These are phyloP conservation scores for Zymoseptoria tritici DNA, from an alignment of 2,329 filamentous ascomycete species.

Conservation along the genomic window DNA sequence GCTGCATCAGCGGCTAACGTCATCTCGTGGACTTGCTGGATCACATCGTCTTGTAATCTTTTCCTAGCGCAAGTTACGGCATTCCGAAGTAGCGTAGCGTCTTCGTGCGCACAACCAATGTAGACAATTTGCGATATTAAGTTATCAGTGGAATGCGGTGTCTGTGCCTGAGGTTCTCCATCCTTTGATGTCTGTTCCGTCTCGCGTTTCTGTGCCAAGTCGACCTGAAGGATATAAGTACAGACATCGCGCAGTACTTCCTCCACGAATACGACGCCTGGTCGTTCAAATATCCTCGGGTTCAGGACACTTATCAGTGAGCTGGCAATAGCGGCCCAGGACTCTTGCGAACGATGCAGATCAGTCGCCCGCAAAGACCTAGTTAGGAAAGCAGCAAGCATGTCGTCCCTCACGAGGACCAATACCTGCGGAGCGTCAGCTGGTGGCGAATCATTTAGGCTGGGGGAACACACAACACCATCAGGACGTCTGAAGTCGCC, in stretches of 20 bases:
- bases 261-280: neutral
- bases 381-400: neutral
- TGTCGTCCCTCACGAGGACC: neutral
- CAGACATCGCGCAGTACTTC: neutral
- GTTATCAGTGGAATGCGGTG: neutral
- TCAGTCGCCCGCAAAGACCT: neutral
- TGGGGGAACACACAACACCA: neutral
- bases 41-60: neutral
- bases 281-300: neutral
- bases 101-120: neutral
- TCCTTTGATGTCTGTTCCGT: neutral
- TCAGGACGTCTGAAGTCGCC: slow-evolving; percentile 1
- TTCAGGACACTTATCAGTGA: neutral
- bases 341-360: neutral
- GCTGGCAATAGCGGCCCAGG: neutral
- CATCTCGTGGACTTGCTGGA: neutral
- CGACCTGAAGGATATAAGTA: neutral
- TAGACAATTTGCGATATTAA: neutral
- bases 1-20: neutral
- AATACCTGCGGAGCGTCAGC: neutral
- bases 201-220: neutral
- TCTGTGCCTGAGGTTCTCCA: neutral
- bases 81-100: neutral
- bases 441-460: neutral
- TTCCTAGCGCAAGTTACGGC: neutral